These are phyloP conservation scores for Ganoderma lucidum DNA, from an alignment of 1,284 basidiomycete species.

Conservation along the genomic window DNA sequence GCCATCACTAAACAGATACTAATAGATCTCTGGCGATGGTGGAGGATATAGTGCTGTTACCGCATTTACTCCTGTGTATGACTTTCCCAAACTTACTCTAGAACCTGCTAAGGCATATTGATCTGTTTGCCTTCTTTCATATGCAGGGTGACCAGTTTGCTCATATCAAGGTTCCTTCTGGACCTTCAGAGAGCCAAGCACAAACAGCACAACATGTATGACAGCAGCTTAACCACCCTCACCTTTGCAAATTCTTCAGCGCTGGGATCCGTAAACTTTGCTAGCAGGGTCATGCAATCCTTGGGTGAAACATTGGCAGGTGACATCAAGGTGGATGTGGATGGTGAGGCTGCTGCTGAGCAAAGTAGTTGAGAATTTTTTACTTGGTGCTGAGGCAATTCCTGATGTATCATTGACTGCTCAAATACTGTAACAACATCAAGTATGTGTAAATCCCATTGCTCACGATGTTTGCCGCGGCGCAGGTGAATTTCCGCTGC, in stretches of 20 bases:
- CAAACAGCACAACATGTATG: not conserved
- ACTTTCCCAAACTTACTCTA: not conserved
- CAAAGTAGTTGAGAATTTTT: too few species aligned
- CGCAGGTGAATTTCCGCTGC: not conserved
- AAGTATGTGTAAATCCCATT: too few species aligned
- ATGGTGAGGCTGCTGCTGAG: not conserved
- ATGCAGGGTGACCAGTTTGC: not conserved
- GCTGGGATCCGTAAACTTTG: not conserved
- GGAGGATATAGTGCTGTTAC: constrained; percentile 2
- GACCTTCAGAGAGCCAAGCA: constrained; percentile 3
- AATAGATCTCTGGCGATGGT: not conserved
- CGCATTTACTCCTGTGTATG: constrained; percentile 2
- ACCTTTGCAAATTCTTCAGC: not conserved
- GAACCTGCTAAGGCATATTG: not conserved
- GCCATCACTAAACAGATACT: not conserved
- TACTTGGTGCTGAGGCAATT: too few species aligned
- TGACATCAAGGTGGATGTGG: not conserved
- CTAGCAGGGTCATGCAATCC: not conserved
- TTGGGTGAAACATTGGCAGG: not conserved
- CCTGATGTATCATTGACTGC: too few species aligned
- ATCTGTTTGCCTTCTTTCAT: too few species aligned
- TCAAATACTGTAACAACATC: too few species aligned
- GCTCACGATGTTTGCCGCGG: too few species aligned
- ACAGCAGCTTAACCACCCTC: not conserved
- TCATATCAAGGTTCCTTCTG: constrained; percentile 10